Evolutionary conservation across 306 rosid genomes (phyloP).

Genomic region (Inga oerstediana): DNA sequence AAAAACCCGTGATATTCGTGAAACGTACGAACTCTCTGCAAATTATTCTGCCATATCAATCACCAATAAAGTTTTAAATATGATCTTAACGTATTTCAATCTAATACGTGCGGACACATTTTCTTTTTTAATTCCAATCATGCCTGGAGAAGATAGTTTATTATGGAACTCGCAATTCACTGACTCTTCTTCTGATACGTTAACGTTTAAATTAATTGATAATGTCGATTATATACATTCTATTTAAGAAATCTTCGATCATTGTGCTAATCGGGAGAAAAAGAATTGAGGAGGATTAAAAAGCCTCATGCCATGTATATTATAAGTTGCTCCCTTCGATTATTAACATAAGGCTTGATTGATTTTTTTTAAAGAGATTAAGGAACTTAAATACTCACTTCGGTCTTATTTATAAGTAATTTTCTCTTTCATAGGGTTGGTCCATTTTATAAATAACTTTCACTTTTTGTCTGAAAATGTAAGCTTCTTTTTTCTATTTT

Average conservation of each 20-base stretch:
- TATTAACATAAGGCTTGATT: no score
- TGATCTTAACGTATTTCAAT: background rate
- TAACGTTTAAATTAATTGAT: background rate
- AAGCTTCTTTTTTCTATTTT: no score
- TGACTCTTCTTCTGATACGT: background rate
- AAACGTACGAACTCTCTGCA: background rate
- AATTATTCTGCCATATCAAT: background rate
- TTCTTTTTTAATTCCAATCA: background rate
- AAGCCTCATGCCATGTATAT: background rate
- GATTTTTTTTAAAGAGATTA: no score
- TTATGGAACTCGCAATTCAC: background rate
- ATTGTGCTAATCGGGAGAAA: background rate
- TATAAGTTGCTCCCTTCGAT: no score
- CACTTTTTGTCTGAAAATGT: no score
- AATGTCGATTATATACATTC: background rate
- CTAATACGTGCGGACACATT: background rate
- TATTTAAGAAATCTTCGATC: background rate
- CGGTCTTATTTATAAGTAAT: no score
- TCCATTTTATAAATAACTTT: no score
- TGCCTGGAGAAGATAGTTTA: background rate
- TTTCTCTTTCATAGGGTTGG: no score
- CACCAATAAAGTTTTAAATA: background rate
- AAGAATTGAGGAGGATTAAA: background rate
- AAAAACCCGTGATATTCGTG: background rate
- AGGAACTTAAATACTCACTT: no score